These are phyloP conservation scores for Trichophaea hybrida DNA, from an alignment of 2,329 filamentous ascomycete genomes.

Conservation along the genomic window DNA sequence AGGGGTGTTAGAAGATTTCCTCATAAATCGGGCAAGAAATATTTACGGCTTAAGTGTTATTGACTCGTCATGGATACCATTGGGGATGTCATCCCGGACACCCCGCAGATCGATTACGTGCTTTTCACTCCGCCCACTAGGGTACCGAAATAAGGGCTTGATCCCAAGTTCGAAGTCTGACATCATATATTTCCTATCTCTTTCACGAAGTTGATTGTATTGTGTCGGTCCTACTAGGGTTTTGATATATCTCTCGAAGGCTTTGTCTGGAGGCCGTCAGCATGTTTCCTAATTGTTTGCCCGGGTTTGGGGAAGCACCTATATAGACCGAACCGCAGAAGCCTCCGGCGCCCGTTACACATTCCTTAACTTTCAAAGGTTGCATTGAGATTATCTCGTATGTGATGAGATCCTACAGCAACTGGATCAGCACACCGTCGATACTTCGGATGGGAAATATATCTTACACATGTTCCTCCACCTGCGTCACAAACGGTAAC, in stretches of 20 bases:
- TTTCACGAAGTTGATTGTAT: background rate
- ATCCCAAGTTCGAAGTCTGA: background rate
- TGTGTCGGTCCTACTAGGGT: background rate
- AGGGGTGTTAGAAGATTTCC: background rate
- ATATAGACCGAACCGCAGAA: background rate
- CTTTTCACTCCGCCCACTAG: background rate
- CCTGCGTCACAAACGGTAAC: conserved; percentile 1
- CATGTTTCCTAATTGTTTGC: background rate
- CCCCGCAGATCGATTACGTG: background rate
- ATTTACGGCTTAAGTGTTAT: background rate
- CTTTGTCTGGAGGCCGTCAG: background rate
- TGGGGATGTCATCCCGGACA: background rate
- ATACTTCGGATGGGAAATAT: background rate
- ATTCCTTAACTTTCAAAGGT: background rate
- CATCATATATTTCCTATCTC: background rate
- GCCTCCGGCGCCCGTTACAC: background rate
- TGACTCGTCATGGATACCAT: background rate
- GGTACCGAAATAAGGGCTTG: background rate
- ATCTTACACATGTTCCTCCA: background rate
- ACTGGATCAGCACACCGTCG: background rate
- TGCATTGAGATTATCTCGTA: background rate
- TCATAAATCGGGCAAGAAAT: background rate
- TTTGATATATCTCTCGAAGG: background rate
- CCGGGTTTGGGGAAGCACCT: background rate
- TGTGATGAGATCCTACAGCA: background rate